Evolutionary conservation across 2,329 filamentous ascomycete genomes (phyloP).

Genomic region (Diaporthe caulivora): DNA sequence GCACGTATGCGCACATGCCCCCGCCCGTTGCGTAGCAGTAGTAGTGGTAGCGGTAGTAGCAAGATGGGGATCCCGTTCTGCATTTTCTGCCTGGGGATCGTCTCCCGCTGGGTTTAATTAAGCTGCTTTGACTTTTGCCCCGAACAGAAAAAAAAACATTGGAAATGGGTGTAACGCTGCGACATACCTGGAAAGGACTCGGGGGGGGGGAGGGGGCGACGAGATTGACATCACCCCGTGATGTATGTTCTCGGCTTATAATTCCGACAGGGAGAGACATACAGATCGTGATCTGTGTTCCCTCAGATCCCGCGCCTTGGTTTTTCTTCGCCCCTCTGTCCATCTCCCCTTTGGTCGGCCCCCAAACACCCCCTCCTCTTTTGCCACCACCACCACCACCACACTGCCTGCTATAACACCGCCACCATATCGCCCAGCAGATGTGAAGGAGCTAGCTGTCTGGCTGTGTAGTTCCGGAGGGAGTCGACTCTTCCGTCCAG

Average conservation of each 20-base stretch:
- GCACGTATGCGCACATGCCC: background rate
- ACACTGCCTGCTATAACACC: background rate
- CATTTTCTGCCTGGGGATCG: background rate
- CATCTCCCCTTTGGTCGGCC: background rate
- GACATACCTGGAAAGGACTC: too few species aligned
- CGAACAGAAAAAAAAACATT: too few species aligned
- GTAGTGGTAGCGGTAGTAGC: too few species aligned
- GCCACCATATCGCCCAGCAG: background rate
- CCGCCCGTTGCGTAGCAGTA: background rate
- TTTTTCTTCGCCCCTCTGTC: background rate
- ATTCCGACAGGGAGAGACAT: conserved; percentile 24
- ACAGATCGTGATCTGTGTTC: conserved; percentile 22
- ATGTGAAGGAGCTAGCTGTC: too few species aligned
- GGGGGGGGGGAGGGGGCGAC: too few species aligned
- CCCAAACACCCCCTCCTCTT: background rate
- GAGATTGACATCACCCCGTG: too few species aligned
- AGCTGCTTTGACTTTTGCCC: too few species aligned
- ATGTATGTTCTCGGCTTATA: conserved; percentile 10
- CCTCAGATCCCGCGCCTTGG: conserved; percentile 11
- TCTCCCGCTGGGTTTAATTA: too few species aligned
- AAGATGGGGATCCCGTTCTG: conserved; percentile 20
- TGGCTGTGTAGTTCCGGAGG: background rate
- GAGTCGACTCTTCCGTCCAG: background rate
- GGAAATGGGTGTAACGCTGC: background rate
- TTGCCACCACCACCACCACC: background rate